phyloP scores from a whole-genome alignment of 2,329 filamentous ascomycete genomes.

The Paraphoma chrysanthemicola region DNA sequence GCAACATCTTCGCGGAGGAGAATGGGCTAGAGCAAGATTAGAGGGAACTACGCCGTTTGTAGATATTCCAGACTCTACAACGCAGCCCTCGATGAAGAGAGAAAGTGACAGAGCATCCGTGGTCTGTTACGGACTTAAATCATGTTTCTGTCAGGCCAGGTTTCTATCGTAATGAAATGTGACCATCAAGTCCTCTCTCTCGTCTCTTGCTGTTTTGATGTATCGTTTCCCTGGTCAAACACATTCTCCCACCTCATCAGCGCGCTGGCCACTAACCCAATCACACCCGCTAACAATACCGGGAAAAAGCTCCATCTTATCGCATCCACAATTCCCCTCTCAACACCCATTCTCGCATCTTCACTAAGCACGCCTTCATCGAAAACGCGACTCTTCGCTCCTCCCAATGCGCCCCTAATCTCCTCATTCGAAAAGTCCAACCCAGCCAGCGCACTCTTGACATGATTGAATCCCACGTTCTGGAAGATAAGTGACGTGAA shows the following conservation, averaged over 20 bases:
- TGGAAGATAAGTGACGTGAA: slow-evolving; percentile 34
- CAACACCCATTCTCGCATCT: slow-evolving; percentile 24
- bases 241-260: slow-evolving; percentile 5
- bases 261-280: neutral
- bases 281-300: slow-evolving; percentile 16
- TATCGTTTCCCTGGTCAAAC: neutral
- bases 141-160: no score
- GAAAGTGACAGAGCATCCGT: no score
- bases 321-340: slow-evolving; percentile 43
- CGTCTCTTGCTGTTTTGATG: neutral
- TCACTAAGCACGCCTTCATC: slow-evolving; percentile 3
- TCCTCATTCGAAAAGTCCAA: slow-evolving; percentile 12
- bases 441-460: slow-evolving; percentile 18
- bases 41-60: no score
- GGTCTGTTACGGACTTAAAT: no score
- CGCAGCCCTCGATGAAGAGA: no score
- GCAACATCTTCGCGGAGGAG: no score
- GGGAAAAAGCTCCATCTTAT: slow-evolving; percentile 44
- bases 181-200: neutral
- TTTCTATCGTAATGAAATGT: no score
- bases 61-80: no score
- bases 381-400: slow-evolving; percentile 22
- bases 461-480: slow-evolving; percentile 26
- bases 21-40: no score
- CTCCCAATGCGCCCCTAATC: slow-evolving; percentile 23